These are phyloP conservation scores for Iberis pinnata DNA, from an alignment of 345 rosid genomes.

Conservation along the genomic window DNA sequence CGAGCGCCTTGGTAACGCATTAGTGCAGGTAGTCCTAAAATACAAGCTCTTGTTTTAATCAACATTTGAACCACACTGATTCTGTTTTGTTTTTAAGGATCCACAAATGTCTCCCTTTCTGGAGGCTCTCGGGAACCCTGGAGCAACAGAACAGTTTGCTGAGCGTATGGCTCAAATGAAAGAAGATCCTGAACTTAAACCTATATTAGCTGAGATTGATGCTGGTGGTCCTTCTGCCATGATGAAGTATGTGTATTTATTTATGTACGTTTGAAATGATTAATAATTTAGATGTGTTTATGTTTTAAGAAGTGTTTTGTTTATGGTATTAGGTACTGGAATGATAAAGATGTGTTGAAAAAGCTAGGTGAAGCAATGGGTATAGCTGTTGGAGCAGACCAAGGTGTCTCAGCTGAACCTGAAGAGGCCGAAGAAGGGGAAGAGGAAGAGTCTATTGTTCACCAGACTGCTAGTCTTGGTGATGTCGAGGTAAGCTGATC, in stretches of 20 bases:
- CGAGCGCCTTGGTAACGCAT: not conserved
- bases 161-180: conserved; percentile 57
- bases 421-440: conserved; percentile 49
- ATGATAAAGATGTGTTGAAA: conserved; percentile 62
- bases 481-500: conserved; percentile 52
- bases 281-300: not conserved
- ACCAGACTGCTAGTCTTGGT: conserved; percentile 69
- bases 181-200: conserved; percentile 66
- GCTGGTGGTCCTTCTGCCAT: conserved; percentile 63
- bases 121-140: conserved; percentile 39
- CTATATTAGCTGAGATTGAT: conserved; percentile 71
- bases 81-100: not conserved
- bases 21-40: not conserved
- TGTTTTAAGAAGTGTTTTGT: not conserved
- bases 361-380: conserved; percentile 96
- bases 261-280: not conserved
- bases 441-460: conserved; percentile 72
- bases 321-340: conserved; percentile 51
- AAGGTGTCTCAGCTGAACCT: conserved; percentile 41
- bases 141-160: conserved; percentile 52
- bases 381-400: conserved; percentile 53
- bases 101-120: not conserved
- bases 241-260: conserved; percentile 46
- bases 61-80: too few relatives aligned
- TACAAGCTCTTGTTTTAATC: not conserved